A percentile compares a stretch with the other conserved stretches of the same genome.
These are phyloP conservation scores for Pseudoperonospora humuli DNA, from an alignment of 352 stramenopile genomes.

Conservation along the genomic window DNA sequence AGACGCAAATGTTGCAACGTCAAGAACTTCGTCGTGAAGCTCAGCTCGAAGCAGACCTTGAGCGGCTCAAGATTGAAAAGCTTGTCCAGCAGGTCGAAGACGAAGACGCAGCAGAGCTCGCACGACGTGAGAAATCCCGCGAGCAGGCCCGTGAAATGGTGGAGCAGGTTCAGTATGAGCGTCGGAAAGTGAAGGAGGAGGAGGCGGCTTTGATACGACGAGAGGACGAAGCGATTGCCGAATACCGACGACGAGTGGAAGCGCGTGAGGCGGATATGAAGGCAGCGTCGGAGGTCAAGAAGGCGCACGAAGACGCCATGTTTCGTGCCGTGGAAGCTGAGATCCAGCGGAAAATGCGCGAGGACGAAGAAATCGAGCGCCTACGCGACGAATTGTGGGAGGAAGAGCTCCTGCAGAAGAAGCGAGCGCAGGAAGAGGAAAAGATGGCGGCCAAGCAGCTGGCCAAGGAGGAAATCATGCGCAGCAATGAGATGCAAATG, in stretches of 20 bases:
- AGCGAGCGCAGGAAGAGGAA: too few species aligned
- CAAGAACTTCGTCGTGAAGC: constrained; percentile 59
- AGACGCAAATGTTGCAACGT: constrained; percentile 61
- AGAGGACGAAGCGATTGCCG: constrained; percentile 40
- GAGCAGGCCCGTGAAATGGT: constrained; percentile 56
- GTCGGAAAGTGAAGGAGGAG: constrained; percentile 20
- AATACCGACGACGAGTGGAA: constrained; percentile 44
- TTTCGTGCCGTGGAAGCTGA: constrained; percentile 79
- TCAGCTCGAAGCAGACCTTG: constrained; percentile 56
- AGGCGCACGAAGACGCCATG: constrained; percentile 54
- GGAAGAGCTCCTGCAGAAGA: too few species aligned
- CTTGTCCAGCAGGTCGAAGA: constrained; percentile 82
- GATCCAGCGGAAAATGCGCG: constrained; percentile 72
- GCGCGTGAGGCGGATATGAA: constrained; percentile 33
- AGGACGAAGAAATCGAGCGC: too few species aligned
- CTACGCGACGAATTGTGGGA: too few species aligned
- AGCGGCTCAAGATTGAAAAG: constrained; percentile 79
- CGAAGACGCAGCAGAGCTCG: constrained; percentile 78
- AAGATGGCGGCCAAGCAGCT: too few species aligned
- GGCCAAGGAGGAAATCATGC: too few species aligned
- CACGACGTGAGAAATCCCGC: constrained; percentile 42
- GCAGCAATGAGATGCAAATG: too few species aligned
- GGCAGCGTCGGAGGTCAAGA: constrained; percentile 66
- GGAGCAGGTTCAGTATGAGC: constrained; percentile 36
- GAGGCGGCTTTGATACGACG: constrained; percentile 25